These are phyloP conservation scores for Suhomyces emberorum DNA, from an alignment of 805 yeast genomes.

Conservation along the genomic window DNA sequence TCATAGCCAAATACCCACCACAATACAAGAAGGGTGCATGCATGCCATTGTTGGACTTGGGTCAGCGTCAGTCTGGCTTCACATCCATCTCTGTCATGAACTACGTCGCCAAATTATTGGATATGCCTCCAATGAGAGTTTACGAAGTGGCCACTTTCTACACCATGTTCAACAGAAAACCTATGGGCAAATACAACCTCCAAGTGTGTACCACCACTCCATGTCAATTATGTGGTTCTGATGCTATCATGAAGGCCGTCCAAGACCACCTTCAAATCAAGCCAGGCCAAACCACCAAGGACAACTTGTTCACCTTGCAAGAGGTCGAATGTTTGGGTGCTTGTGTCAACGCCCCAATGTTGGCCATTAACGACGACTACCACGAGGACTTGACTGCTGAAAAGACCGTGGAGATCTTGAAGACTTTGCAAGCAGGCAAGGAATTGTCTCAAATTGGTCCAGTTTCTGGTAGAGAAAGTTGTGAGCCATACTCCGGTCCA, in stretches of 20 bases:
- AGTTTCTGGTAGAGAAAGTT: slow-evolving; percentile 59
- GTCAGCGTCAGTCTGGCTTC: slow-evolving; percentile 84
- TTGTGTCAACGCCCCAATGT: slow-evolving; percentile 88
- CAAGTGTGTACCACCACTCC: slow-evolving; percentile 91
- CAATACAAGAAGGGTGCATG: slow-evolving; percentile 86
- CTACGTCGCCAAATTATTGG: slow-evolving; percentile 78
- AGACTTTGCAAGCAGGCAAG: slow-evolving; percentile 62
- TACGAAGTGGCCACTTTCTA: slow-evolving; percentile 90
- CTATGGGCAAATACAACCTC: slow-evolving; percentile 79
- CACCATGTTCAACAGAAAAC: slow-evolving; percentile 85
- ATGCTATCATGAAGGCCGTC: slow-evolving; percentile 71
- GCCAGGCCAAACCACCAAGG: slow-evolving; percentile 76
- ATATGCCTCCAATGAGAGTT: slow-evolving; percentile 92
- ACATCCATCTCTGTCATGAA: slow-evolving; percentile 87
- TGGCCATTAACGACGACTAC: slow-evolving; percentile 79
- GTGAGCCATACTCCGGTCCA: slow-evolving; percentile 75
- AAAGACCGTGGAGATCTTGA: slow-evolving; percentile 56
- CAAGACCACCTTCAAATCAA: slow-evolving; percentile 56
- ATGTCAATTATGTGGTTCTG: slow-evolving; percentile 81
- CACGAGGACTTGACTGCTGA: slow-evolving; percentile 78
- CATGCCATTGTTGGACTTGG: slow-evolving; percentile 83
- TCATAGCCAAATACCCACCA: slow-evolving; percentile 76
- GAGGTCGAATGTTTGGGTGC: slow-evolving; percentile 93
- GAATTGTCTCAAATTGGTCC: slow-evolving; percentile 63
- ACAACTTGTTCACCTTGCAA: slow-evolving; percentile 73